Base-by-base conservation (phyloP, 208 protist genomes). In the Acanthamoeba polyphaga region DNA sequence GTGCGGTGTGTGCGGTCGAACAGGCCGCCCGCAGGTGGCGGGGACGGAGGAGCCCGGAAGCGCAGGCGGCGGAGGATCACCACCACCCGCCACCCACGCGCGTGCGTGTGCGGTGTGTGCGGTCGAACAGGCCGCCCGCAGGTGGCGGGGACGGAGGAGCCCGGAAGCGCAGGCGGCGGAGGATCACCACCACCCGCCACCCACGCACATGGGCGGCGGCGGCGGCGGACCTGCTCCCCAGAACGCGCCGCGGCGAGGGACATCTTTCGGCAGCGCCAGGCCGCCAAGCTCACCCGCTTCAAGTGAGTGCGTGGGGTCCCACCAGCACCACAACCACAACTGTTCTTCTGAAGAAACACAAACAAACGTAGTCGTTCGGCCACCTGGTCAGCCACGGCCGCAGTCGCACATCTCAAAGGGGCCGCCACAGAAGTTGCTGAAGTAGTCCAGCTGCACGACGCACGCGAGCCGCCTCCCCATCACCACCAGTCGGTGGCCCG, bases 201-300 rank as follows among this genome's bases (percentile, higher is more conserved):
- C 66, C 19, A 70, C 6, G 29, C 38, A 43, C 38, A 43, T 43
- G 38, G 38, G 38, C 38, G 38, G 38, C 38, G 38, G 38, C 38
- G 70, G 34, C 46, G 29, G 55, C 58, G 32, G 85, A 38, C 22
- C 55, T 1, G 15, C 70, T 22, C 43, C 13, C 9, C 85, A 92
- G 78, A 87, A 87, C 78, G 78, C 78, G 58, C 85, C 85, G 24
- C 85, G n/a, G 46, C 60, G 29, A 51, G 32, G 27, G 85, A 92
- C 58, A 92, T 92, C 51, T 92, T 92, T 70, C 51, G 85, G 8
- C 46, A 92, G 51, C 85, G 85, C 10, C 85, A 92, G 38, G 85
- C 85, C 13, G 85, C 85, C 46, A 92, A 92, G 85, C 85, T 92
- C 58, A 34, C 85, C 24, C 85, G 85, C 13, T 92, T 92, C 32